These are phyloP conservation scores for Prinsepia uniflora DNA, from an alignment of 306 rosid genomes.

Conservation along the genomic window DNA sequence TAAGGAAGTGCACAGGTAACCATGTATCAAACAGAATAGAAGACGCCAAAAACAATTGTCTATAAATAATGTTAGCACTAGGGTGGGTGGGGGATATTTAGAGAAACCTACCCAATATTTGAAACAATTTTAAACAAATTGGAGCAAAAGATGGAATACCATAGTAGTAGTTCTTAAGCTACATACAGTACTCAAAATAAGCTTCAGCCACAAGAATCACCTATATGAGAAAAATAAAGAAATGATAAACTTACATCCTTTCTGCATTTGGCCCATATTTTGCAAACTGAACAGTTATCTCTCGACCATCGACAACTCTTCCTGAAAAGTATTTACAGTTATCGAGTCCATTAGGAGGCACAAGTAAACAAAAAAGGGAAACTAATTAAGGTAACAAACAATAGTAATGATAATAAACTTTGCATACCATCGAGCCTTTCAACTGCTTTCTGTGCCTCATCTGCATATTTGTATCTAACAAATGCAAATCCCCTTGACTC, in stretches of 20 bases:
- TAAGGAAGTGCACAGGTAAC: not conserved
- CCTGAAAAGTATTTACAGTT: slow-evolving; percentile 34
- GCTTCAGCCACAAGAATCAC: not conserved
- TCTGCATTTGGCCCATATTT: slow-evolving; percentile 94
- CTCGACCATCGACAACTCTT: slow-evolving; percentile 88
- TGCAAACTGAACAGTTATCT: slow-evolving; percentile 90
- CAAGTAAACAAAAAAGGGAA: not conserved
- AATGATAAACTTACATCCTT: slow-evolving; percentile 58
- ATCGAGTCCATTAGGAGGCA: not conserved
- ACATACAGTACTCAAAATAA: not conserved
- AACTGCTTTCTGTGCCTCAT: slow-evolving; percentile 86
- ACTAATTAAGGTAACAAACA: not conserved
- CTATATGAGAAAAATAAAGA: not conserved
- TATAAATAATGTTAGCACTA: not conserved
- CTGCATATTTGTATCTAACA: slow-evolving; percentile 88
- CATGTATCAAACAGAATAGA: not conserved
- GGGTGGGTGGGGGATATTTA: not conserved
- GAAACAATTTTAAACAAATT: not conserved
- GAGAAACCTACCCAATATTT: not conserved
- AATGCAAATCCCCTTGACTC: slow-evolving; percentile 93
- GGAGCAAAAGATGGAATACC: not conserved
- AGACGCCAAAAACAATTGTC: not conserved
- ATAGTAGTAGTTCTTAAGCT: not conserved
- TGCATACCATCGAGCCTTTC: slow-evolving; percentile 75
- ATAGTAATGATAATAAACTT: not conserved